Evolutionary conservation across 179 eudicot species (phyloP), one percentile per base, ranked within the genome.

Genomic region (Pouteria campechiana): DNA sequence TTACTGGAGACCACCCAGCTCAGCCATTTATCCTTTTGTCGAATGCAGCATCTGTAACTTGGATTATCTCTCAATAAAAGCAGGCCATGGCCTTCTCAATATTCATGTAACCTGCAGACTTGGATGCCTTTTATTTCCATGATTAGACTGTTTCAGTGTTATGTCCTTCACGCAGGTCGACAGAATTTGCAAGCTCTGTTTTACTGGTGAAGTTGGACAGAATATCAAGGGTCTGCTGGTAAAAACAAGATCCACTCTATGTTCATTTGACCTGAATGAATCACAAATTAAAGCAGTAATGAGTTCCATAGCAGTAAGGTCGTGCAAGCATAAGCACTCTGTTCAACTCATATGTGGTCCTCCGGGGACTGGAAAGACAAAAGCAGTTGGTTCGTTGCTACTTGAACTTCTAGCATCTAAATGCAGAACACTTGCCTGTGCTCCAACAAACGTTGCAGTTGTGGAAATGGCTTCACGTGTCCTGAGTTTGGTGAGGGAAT

Each of bases 281-380:
- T 65, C 66, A 13, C 71, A 65, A 44, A 32, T 35, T 29, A 28
- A 33, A 15, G 64, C 64, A 11, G 57, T 57, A 4, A 14, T 52
- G 17, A 31, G 23, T 18, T 57, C 46, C 18, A 9, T 67, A 28
- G 46, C 43, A 10, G 44, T 32, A 27, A 56, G 34, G 29, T 33
- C 22, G 6, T 67, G 73, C 24, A 2, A 19, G 10, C 73, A 67
- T 32, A 25, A 61, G 37, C 44, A 15, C 32, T 18, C 55, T 8
- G 46, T 46, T 4, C 47, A 57, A 20, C 59, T 67, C 8, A 52
- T 61, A 7, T 61, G 73, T 64, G 73, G 73, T 12, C 73, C 73
- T 5, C 73, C 73, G 0, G 73, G 73, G 10, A 67, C 73, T 0
- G 68, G 73, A 31, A 67, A 67, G 45, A 67, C 73, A 7, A 67